Conservation (phyloP, 1,139 yeast genomes). For the Scheffersomyces cryptocercus region DNA sequence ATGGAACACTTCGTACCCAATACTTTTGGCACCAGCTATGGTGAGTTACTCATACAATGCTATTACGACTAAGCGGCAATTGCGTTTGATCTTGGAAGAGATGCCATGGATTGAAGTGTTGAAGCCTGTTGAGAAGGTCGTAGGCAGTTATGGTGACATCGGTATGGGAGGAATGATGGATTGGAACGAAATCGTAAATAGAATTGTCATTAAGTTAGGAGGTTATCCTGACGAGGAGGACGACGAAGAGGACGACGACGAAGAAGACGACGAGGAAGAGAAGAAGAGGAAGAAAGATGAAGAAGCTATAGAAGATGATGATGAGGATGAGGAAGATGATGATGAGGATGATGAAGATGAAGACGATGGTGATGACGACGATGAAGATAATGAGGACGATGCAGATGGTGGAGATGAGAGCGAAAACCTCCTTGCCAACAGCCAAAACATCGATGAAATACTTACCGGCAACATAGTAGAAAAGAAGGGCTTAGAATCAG, state of each 20-base stretch:
- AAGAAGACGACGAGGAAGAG: slow-evolving; percentile 47
- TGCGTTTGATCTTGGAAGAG: slow-evolving; percentile 72
- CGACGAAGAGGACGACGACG: slow-evolving; percentile 68
- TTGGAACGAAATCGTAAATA: slow-evolving; percentile 86
- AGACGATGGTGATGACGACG: slow-evolving; percentile 48
- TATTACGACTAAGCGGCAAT: slow-evolving; percentile 80
- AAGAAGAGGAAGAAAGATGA: slow-evolving; percentile 11
- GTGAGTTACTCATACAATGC: slow-evolving; percentile 88
- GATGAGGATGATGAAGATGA: slow-evolving; percentile 39
- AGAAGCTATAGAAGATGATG: slow-evolving; percentile 31
- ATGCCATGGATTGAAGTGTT: slow-evolving; percentile 91
- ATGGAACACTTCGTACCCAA: slow-evolving; percentile 89
- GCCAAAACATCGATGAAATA: not conserved
- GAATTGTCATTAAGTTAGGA: slow-evolving; percentile 77
- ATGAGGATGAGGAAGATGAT: slow-evolving; percentile 36
- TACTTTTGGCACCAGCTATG: slow-evolving; percentile 92
- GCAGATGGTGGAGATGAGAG: slow-evolving; percentile 36
- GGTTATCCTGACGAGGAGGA: slow-evolving; percentile 90
- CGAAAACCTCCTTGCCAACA: not conserved
- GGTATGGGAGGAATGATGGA: slow-evolving; percentile 96
- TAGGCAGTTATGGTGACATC: slow-evolving; percentile 90
- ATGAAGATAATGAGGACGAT: slow-evolving; percentile 46
- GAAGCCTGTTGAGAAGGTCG: slow-evolving; percentile 90
- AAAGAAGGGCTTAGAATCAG: no score
- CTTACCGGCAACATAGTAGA: not conserved